phyloP scores from a whole-genome alignment of 192 early-diverging fungal species.

The Rhizoclosmatium globosum region DNA sequence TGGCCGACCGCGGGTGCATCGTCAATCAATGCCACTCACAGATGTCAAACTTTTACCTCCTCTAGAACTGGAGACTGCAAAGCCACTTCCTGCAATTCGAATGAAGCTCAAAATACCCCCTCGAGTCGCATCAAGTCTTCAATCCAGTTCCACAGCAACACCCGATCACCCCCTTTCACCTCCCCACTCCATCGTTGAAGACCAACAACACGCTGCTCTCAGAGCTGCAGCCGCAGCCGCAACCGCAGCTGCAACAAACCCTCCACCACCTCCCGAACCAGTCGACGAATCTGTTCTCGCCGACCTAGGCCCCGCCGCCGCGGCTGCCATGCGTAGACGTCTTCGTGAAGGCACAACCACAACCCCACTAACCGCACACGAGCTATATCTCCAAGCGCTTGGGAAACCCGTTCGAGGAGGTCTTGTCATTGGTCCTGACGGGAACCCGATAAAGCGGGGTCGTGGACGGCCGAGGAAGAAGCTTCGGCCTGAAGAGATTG shows the following conservation, averaged over 20 bases:
- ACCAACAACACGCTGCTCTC: slow-evolving; percentile 33
- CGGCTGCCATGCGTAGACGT: slow-evolving; percentile 16
- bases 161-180: slow-evolving; percentile 9
- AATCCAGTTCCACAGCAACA: neutral
- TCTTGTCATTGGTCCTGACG: slow-evolving; percentile 13
- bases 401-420: neutral
- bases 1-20: slow-evolving; percentile 27
- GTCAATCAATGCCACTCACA: slow-evolving; percentile 10
- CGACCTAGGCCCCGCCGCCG: slow-evolving; percentile 46
- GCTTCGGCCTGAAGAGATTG: neutral
- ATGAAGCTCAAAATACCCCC: slow-evolving; percentile 11
- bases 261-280: slow-evolving; percentile 35
- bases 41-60: slow-evolving; percentile 18
- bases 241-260: neutral
- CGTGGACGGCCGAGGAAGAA: slow-evolving; percentile 17
- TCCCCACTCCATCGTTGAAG: slow-evolving; percentile 66
- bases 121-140: neutral
- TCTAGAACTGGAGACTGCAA: neutral
- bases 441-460: slow-evolving; percentile 9
- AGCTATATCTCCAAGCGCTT: neutral
- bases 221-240: neutral
- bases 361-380: neutral
- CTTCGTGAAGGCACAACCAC: neutral
- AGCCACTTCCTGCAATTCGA: slow-evolving; percentile 1
- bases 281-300: slow-evolving; percentile 78